Conservation (phyloP, 2,329 filamentous ascomycete genomes). For the Trichoderma pleuroti region DNA sequence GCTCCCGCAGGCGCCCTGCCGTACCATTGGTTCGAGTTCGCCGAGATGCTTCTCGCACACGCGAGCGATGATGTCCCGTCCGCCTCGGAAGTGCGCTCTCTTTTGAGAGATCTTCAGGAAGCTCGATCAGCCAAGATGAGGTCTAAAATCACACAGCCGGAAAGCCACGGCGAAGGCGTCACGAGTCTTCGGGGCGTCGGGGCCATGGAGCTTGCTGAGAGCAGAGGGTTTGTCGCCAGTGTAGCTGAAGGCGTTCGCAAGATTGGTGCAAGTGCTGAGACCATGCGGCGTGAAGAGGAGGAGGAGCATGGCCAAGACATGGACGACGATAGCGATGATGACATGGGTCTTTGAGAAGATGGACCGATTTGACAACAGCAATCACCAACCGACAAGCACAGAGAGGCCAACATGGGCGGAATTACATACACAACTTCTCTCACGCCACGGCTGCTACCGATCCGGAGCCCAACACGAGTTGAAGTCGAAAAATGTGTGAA, state of each 20-base stretch:
- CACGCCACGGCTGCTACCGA: not conserved
- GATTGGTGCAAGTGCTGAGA: constrained; percentile 77
- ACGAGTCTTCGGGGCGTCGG: constrained; percentile 71
- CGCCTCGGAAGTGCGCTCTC: constrained; percentile 67
- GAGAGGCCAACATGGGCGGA: not conserved
- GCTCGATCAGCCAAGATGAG: constrained; percentile 87
- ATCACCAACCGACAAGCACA: not conserved
- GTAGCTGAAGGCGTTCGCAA: constrained; percentile 85
- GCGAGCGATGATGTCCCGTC: constrained; percentile 77
- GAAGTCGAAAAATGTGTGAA: not conserved
- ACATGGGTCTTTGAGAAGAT: constrained; percentile 37
- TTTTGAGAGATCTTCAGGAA: constrained; percentile 80
- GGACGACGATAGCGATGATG: constrained; percentile 57
- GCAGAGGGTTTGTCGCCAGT: constrained; percentile 74
- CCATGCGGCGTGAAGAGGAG: constrained; percentile 71
- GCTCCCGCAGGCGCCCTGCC: constrained; percentile 70
- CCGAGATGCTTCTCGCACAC: constrained; percentile 80
- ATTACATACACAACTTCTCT: not conserved
- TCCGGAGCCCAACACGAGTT: not conserved
- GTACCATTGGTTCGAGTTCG: constrained; percentile 93
- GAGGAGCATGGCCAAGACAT: constrained; percentile 60
- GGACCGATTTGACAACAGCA: not conserved
- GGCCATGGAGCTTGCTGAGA: constrained; percentile 89
- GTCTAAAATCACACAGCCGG: constrained; percentile 66
- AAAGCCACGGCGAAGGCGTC: constrained; percentile 68